Evolutionary conservation across 2,329 filamentous ascomycete species (phyloP).

Genomic region (Cordyceps militaris): DNA sequence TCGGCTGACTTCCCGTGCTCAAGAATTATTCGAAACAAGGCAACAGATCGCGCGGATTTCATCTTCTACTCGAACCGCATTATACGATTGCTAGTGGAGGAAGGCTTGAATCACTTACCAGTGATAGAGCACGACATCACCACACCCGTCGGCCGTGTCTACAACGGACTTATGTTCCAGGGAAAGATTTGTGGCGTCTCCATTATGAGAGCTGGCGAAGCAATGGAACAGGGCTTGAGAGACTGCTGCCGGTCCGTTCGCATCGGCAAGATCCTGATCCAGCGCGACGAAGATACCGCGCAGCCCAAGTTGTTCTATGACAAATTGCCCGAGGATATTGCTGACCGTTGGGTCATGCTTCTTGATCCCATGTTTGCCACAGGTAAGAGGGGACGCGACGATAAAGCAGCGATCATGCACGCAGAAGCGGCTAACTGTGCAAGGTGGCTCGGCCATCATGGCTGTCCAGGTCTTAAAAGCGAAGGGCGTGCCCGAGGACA

Average conservation of each 20-base stretch:
- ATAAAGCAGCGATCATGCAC: neutral
- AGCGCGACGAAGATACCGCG: conserved; percentile 90
- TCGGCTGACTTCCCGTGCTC: neutral
- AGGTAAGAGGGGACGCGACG: conserved; percentile 43
- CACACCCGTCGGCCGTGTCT: conserved; percentile 81
- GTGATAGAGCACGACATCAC: conserved; percentile 83
- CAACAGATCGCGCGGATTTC: conserved; percentile 88
- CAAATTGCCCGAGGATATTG: conserved; percentile 91
- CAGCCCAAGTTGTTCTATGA: conserved; percentile 95
- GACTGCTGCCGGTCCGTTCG: conserved; percentile 97
- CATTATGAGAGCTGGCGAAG: conserved; percentile 96
- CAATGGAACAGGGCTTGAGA: conserved; percentile 94
- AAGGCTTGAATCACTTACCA: conserved; percentile 93
- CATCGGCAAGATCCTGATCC: conserved; percentile 97
- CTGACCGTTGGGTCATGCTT: conserved; percentile 84
- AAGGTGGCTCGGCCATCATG: conserved; percentile 93
- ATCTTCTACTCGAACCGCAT: conserved; percentile 99
- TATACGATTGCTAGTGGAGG: conserved; percentile 91
- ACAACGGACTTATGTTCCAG: conserved; percentile 88
- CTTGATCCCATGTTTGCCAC: conserved; percentile 99
- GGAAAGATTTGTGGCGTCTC: conserved; percentile 98
- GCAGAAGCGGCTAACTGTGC: neutral
- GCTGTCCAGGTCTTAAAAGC: conserved; percentile 88
- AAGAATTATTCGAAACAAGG: conserved; percentile 91
- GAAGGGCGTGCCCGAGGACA: conserved; percentile 86